Evolutionary conservation across 257 asterid species (phyloP), one percentile per base, ranked within the genome.

Genomic region (Scutellaria galericulata): DNA sequence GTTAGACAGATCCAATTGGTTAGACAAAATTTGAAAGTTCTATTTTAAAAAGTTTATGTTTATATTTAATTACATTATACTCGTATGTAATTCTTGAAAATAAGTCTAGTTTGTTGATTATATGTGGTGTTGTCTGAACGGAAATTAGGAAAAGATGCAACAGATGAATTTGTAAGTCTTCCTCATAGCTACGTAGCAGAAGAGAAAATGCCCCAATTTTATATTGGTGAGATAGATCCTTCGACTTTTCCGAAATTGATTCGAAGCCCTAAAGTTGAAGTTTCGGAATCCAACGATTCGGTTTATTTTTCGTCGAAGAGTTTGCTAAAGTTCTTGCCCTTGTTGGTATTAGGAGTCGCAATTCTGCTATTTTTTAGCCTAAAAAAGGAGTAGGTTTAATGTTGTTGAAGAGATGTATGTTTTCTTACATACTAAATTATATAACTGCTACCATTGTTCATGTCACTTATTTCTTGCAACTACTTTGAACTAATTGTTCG

Each of bases 131-230:
- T 44, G 47, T 7, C 11, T 7, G 0, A 7, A 44, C 2, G 3
- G 0, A 44, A 44, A 7, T 44, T 68, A 87, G 92, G 85, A 37
- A 83, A 83, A 69, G 93, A 85, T 75, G 92, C 92, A 9, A 87
- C 92, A 1, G 42, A 14, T 63, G 92, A 85, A 31, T 87, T 85
- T 74, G 90, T 83, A 69, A 90, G 81, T 10, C 85, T 85, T 0
- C 84, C 86, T 11, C 92, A 87, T 67, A 87, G 92, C 64, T 74
- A 79, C 3, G 85, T 83, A 47, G 92, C 92, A 0, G 62, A 60
- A 48, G 84, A 75, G 41, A 24, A 68, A 77, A 44, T 85, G 87
- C 59, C 75, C 52, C 75, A 79, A 24, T 83, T 66, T 70, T 81
- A 54, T 54, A 44, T 87, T 13, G 93, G 93, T 9, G 85, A 85